Conservation (phyloP, 345 rosid species). For the Brassica cretica region DNA sequence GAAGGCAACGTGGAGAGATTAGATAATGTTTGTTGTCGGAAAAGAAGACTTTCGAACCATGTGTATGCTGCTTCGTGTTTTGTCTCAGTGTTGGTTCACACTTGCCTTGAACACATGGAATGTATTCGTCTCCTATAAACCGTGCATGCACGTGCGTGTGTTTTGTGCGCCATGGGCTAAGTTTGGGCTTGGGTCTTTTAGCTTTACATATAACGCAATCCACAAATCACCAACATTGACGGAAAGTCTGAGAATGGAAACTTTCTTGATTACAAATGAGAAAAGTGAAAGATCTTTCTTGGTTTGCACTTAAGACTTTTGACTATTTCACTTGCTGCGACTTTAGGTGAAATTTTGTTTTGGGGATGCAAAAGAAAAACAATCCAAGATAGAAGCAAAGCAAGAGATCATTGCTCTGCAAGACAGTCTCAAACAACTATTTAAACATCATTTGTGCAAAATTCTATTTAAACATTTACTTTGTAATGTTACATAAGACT, state of each 20-base stretch:
- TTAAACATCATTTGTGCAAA: not conserved
- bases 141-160: not conserved
- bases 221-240: not conserved
- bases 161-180: not conserved
- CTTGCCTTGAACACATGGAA: not conserved
- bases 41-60: not conserved
- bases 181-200: not conserved
- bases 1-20: not conserved
- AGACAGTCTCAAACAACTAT: slow-evolving; percentile 6
- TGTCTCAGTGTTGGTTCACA: slow-evolving; percentile 3
- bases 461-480: not conserved
- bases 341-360: not conserved
- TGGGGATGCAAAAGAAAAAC: not conserved
- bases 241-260: not conserved
- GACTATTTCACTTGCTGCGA: not conserved
- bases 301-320: not conserved
- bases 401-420: not conserved
- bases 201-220: not conserved
- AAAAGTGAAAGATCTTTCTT: not conserved
- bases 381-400: not conserved
- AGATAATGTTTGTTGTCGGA: slow-evolving; percentile 6
- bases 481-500: not conserved
- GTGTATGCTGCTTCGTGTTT: not conserved
- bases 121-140: not conserved
- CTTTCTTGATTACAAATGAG: not conserved